Base-by-base conservation (phyloP, 768 basidiomycete genomes). In the Boletus reticuloceps region DNA sequence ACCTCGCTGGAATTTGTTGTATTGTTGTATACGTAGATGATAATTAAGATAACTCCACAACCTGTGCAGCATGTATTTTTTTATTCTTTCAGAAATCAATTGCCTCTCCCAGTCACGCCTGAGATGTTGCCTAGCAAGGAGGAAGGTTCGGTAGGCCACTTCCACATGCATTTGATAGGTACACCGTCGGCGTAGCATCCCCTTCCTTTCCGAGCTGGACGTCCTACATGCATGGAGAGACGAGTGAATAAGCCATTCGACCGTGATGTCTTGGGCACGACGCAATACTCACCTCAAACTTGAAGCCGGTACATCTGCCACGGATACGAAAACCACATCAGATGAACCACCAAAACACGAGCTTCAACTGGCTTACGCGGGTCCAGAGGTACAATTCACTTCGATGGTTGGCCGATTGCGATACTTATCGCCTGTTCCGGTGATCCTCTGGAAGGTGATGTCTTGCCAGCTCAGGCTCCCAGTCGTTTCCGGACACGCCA, bases 211-310 rank as follows among this genome's bases (percentile, higher is more conserved):
- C 22, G 34, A 65, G 41, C 10, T 6, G 5, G 43, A 65, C 51
- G 16, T 51, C 16, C 59, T 58, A 20, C 29, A 51, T 32, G 17
- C 19, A n/a, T 6, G 27, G 27, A 5, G 29, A 27, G 25, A 36
- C 9, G 31, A 47, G 16, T n/a, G 19, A 9, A 37, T 29, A 10
- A 19, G n/a, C 29, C 19, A 31, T 22, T n/a, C 31, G 17, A 19
- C 36, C 14, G 3, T 20, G 29, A 29, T 9, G 29, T 29, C 29
- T 8, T 9, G 8, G 29, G 9, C 29, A 29, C 29, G 38, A 20
- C 11, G n/a, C 13, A n/a, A n/a, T 10, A 37, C 47, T 5, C 41
- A 61, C 62, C 53, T 64, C 36, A 17, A 65, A 62, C 7, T 6
- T 11, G 12, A 58, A n/a, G 12, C 6, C 10, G 14, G 46, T 47